Evolutionary conservation across 208 protist species (phyloP).

Genomic region (Crithidia expoeki): DNA sequence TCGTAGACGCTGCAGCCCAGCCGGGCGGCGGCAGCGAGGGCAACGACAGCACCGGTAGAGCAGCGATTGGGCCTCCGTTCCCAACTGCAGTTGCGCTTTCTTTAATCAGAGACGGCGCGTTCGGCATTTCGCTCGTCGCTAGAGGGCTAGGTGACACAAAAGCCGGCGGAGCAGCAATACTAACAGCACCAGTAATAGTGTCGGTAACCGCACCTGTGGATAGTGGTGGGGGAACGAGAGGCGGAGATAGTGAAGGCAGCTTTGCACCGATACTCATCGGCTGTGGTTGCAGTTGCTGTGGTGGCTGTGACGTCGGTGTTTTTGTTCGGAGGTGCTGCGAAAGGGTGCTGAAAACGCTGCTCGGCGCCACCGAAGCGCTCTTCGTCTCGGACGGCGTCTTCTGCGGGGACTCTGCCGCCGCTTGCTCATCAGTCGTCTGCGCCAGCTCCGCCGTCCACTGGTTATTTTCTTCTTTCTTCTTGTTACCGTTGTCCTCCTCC

Average conservation of each 20-base stretch:
- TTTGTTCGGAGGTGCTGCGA: slow-evolving; percentile 68
- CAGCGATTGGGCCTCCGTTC: background rate
- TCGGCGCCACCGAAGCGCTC: slow-evolving; percentile 32
- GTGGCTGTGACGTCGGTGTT: background rate
- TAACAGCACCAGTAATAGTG: background rate
- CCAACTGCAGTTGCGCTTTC: background rate
- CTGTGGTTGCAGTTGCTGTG: background rate
- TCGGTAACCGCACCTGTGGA: no score
- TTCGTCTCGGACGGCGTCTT: slow-evolving; percentile 27
- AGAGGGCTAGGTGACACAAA: background rate
- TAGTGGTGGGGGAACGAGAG: background rate
- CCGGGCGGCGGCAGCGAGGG: slow-evolving; percentile 28
- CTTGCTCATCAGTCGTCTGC: background rate
- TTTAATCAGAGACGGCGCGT: background rate
- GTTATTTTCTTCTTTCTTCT: background rate
- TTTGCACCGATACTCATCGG: background rate
- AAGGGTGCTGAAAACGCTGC: slow-evolving; percentile 83
- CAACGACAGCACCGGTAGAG: background rate
- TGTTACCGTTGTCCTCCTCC: background rate
- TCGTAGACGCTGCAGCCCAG: slow-evolving; percentile 10
- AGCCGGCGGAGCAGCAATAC: background rate
- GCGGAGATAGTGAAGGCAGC: background rate
- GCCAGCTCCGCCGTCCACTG: background rate
- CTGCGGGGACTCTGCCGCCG: slow-evolving; percentile 13
- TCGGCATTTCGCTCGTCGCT: background rate